Base-by-base conservation (phyloP, 164 flowering plant genomes). In the Akebia trifoliata region DNA sequence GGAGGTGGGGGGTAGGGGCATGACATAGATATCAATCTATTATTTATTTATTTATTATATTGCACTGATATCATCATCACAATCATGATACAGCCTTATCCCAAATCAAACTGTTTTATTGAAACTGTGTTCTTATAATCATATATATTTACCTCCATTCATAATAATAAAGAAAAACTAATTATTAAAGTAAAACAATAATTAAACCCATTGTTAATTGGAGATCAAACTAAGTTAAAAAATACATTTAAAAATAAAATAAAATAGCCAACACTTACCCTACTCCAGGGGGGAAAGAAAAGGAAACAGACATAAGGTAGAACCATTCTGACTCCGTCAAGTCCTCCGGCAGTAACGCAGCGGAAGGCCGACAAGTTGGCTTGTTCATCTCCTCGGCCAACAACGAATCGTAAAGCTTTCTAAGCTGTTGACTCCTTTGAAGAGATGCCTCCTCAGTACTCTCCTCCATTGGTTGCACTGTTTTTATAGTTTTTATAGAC, bases 301-400 rank as follows among this genome's bases (percentile, higher is more conserved):
- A 93, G 56, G 98, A 93, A 57, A 83, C 86, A 51, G 97, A 93
- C 97, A 93, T 93, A 47, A 93, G 76, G 48, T 87, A 93, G 74
- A 87, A 93, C 99, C 99, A 93, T 64, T 93, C 98, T 2, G 95
- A 74, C 67, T 89, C 98, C 10, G 95, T 93, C 56, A 89, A 73
- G 74, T 93, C 98, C 78, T 93, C 98, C 38, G 97, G 97, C 18
- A 94, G 87, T 54, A 93, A 63, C 8, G 99, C 78, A 1, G 89
- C 96, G 3, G 82, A 76, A 4, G 97, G 97, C 59, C 96, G 70
- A 30, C 87, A 53, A 4, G 80, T 61, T 0, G 81, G 89, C 69
- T 81, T 90, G 72, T 81, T 76, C 0, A 83, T 60, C 28, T 87
- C 96, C 29, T 87, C 94, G 36, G 81, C 83, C 0, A 87, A 78